These are phyloP conservation scores for Plasmodium cynomolgi DNA, from an alignment of 169 alveolate genomes.

Conservation along the genomic window DNA sequence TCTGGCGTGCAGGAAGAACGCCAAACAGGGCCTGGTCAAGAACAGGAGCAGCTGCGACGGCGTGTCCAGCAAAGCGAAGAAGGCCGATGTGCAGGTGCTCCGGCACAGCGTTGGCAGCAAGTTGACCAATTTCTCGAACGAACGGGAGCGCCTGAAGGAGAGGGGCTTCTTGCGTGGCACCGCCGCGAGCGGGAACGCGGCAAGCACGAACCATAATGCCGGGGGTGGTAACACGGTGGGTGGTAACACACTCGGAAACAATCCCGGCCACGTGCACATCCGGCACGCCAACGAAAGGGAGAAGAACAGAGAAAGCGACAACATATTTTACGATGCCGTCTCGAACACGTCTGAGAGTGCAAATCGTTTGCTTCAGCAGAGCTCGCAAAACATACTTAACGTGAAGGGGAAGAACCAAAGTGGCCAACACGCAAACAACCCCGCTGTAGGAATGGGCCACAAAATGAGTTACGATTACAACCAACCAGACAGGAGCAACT, in stretches of 20 bases:
- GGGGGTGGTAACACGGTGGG: not conserved
- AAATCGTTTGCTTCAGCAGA: not conserved
- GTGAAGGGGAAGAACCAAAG: not conserved
- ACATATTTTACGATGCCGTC: conserved; percentile 68
- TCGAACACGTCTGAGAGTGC: conserved; percentile 1
- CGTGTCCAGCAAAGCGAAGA: conserved; percentile 24
- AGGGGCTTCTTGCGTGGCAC: not conserved
- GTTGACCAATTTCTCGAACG: conserved; percentile 17
- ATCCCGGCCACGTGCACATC: not conserved
- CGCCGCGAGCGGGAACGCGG: not conserved
- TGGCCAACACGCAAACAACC: not conserved
- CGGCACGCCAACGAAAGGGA: conserved; percentile 14
- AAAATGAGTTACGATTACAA: not conserved
- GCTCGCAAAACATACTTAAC: not conserved
- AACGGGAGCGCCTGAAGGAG: conserved; percentile 5
- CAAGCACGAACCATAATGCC: not conserved
- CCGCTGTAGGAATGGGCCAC: not conserved
- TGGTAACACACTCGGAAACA: not conserved
- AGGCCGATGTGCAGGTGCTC: not conserved
- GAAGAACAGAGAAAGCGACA: conserved; percentile 5
- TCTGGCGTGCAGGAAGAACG: not conserved
- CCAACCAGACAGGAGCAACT: not conserved
- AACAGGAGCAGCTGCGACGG: conserved; percentile 61
- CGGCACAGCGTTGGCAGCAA: conserved; percentile 65
- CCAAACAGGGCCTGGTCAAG: conserved; percentile 4